A percentile compares a stretch with the other conserved stretches of the same genome.
Evolutionary conservation across 176 grass and related monocot species (phyloP).

Genomic region (Hsuehochloa calcarea): DNA sequence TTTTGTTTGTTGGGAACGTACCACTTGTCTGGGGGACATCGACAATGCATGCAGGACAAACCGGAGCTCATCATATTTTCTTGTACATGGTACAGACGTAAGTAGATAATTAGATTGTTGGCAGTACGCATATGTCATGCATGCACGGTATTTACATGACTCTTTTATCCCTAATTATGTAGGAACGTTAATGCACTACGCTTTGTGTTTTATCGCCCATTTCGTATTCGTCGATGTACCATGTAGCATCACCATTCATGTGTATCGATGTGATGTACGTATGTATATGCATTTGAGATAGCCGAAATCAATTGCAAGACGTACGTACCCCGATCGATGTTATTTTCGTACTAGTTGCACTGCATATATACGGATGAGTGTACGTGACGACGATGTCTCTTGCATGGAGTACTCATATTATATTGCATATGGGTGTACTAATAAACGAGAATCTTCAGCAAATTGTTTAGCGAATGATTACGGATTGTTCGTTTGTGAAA

Average conservation of each 20-base stretch:
- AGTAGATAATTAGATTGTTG: not conserved
- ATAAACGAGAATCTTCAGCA: not conserved
- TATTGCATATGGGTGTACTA: no score
- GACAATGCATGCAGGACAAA: not conserved
- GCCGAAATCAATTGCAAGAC: not conserved
- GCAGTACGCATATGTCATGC: not conserved
- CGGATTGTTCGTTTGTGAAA: not conserved
- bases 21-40: not conserved
- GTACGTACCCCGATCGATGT: not conserved
- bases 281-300: not conserved
- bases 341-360: not conserved
- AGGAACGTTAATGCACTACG: not conserved
- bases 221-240: not conserved
- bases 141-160: not conserved
- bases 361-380: no score
- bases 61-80: slow-evolving; percentile 20
- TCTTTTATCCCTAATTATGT: not conserved
- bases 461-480: not conserved
- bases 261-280: not conserved
- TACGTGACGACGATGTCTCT: no score
- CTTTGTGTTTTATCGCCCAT: not conserved
- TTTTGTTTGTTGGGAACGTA: not conserved
- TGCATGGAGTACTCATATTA: no score
- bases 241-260: not conserved
- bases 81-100: not conserved